Conservation (phyloP, 2,329 filamentous ascomycete genomes). For the Colletotrichum costaricense region DNA sequence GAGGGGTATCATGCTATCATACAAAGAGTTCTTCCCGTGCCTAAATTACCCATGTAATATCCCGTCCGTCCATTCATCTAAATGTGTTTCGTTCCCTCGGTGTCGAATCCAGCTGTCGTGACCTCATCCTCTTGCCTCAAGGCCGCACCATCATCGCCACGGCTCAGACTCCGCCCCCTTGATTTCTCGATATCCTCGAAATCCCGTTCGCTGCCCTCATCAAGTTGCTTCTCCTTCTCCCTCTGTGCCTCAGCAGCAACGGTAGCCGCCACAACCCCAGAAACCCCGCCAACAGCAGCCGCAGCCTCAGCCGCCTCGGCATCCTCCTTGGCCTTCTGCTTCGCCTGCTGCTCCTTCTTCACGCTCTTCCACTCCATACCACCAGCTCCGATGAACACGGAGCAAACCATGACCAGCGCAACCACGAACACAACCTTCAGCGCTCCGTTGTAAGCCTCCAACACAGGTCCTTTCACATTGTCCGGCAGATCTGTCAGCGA, state of each 20-base stretch:
- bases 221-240: neutral
- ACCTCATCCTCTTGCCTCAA: neutral
- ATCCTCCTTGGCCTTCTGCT: constrained; percentile 18
- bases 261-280: neutral
- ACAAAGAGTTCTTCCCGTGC: neutral
- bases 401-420: constrained; percentile 62
- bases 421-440: constrained; percentile 71
- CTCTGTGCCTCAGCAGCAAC: neutral
- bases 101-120: neutral
- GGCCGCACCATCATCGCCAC: neutral
- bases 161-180: neutral
- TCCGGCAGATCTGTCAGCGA: constrained; percentile 40
- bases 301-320: constrained; percentile 1
- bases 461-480: constrained; percentile 31
- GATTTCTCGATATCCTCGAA: neutral
- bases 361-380: constrained; percentile 70
- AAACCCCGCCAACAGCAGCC: constrained; percentile 1
- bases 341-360: constrained; percentile 43
- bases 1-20: constrained; percentile 1
- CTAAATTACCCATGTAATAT: neutral
- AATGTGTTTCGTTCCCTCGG: neutral
- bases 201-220: neutral
- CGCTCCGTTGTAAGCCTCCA: constrained; percentile 69
- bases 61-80: neutral
- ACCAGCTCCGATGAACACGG: constrained; percentile 65